These are phyloP conservation scores for Allium sativum DNA, from an alignment of 106 monocot genomes.

Conservation along the genomic window DNA sequence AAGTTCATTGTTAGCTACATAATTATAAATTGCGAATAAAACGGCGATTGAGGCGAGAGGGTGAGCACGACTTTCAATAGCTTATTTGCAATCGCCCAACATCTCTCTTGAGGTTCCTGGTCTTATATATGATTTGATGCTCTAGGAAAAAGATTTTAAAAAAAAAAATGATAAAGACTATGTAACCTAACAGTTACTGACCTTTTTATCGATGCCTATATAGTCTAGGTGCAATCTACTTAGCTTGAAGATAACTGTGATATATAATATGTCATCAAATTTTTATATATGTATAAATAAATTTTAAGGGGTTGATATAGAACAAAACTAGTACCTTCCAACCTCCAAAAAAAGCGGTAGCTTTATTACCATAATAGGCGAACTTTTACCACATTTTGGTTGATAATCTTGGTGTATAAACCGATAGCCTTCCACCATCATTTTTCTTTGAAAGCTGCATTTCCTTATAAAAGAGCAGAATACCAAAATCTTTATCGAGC, in stretches of 20 bases:
- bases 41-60: background rate
- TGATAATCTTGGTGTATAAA: conserved; percentile 92
- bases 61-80: conserved; percentile 66
- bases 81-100: conserved; percentile 80
- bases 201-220: conserved; percentile 90
- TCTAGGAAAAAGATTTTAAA: conserved; percentile 39
- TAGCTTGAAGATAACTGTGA: conserved; percentile 83
- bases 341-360: conserved; percentile 94
- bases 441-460: conserved; percentile 81
- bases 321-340: conserved; percentile 46
- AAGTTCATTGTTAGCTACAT: no score
- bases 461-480: conserved; percentile 40
- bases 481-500: background rate
- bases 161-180: background rate
- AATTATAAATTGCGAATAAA: no score
- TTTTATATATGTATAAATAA: conserved; percentile 3
- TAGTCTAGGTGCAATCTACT: conserved; percentile 75
- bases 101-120: conserved; percentile 92
- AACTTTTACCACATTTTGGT: conserved; percentile 61
- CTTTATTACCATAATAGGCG: conserved; percentile 86
- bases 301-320: conserved; percentile 2
- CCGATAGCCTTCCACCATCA: conserved; percentile 79
- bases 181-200: conserved; percentile 9
- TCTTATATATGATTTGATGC: conserved; percentile 85
- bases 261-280: conserved; percentile 1